These are phyloP conservation scores for Taiozyma onychis DNA, from an alignment of 1,139 yeast species.

Conservation along the genomic window DNA sequence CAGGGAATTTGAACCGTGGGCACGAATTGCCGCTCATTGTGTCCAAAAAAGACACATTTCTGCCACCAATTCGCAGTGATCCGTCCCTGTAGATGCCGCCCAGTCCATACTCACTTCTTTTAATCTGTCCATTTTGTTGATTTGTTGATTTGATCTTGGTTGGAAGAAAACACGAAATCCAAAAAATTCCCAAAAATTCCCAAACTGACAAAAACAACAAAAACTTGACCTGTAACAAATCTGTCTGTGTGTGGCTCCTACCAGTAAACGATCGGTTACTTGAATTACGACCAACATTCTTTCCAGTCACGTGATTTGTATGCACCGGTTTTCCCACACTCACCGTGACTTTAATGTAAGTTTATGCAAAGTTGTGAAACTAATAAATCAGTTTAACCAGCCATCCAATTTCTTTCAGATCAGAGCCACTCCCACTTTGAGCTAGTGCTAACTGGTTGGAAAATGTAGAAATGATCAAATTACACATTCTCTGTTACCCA, in stretches of 20 bases:
- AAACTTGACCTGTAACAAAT: neutral
- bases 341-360: neutral
- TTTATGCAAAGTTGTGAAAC: neutral
- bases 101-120: conserved; percentile 17
- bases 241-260: neutral
- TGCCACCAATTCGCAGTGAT: neutral
- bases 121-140: conserved; percentile 16
- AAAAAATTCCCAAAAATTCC: neutral
- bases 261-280: neutral
- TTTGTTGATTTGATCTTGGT: neutral
- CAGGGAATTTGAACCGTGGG: neutral
- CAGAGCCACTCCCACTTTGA: neutral
- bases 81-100: neutral
- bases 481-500: neutral
- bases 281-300: neutral
- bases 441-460: neutral
- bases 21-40: neutral
- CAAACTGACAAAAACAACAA: neutral
- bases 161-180: neutral
- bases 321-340: neutral
- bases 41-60: neutral
- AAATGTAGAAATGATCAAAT: neutral
- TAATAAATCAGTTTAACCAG: neutral
- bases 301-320: neutral
- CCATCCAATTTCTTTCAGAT: neutral